phyloP scores from a whole-genome alignment of 169 alveolate species.

The Babesia gibsoni region DNA sequence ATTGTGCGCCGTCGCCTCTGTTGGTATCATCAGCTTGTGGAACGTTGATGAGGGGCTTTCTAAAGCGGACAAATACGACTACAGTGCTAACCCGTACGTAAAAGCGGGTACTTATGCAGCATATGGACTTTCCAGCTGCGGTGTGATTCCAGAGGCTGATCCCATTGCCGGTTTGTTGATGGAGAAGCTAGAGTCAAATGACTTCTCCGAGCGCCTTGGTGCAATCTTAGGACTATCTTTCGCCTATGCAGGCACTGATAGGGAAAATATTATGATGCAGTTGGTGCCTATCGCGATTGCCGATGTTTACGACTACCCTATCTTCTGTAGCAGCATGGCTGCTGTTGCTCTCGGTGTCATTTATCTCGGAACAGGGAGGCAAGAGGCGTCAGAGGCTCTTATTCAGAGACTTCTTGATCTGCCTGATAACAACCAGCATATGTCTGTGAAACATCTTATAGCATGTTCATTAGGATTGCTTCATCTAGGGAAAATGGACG shows the following conservation, averaged over 20 bases:
- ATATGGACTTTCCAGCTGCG: slow-evolving; percentile 89
- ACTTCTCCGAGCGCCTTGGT: slow-evolving; percentile 84
- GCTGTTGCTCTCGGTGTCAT: slow-evolving; percentile 94
- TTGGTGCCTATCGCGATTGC: slow-evolving; percentile 88
- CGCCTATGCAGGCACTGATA: slow-evolving; percentile 96
- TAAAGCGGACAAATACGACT: slow-evolving; percentile 88
- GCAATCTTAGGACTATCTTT: slow-evolving; percentile 95
- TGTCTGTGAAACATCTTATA: slow-evolving; percentile 22
- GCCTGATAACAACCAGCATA: slow-evolving; percentile 40
- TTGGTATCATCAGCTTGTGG: slow-evolving; percentile 96
- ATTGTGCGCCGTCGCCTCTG: slow-evolving; percentile 93
- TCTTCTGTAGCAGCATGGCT: slow-evolving; percentile 94
- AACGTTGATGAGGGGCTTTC: slow-evolving; percentile 96
- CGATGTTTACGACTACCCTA: slow-evolving; percentile 73
- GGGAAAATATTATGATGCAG: slow-evolving; percentile 88
- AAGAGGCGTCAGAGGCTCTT: slow-evolving; percentile 92
- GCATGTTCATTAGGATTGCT: slow-evolving; percentile 85
- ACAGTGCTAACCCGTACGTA: slow-evolving; percentile 89
- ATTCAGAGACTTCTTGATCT: slow-evolving; percentile 87
- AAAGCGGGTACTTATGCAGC: slow-evolving; percentile 96
- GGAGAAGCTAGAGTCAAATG: slow-evolving; percentile 85
- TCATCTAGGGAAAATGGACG: slow-evolving; percentile 88
- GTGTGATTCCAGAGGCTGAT: slow-evolving; percentile 92
- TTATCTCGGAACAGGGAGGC: slow-evolving; percentile 94
- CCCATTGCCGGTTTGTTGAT: slow-evolving; percentile 93